Base-by-base conservation (phyloP, 2,329 filamentous ascomycete genomes). In the Aciculosporium take region DNA sequence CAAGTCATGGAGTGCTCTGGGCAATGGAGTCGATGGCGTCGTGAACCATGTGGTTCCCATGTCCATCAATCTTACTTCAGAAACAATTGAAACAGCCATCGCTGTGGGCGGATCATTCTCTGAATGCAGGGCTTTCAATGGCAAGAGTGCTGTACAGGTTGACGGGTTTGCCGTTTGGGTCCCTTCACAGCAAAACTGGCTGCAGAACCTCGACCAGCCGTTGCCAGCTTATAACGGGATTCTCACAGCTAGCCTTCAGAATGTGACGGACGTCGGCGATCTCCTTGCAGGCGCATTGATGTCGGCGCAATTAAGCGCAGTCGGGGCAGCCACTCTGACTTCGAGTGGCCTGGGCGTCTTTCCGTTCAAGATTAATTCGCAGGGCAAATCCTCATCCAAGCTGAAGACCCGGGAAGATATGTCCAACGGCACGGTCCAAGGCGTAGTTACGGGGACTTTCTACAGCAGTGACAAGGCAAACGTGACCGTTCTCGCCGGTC, bases 111-210 rank as follows among this genome's bases (percentile, higher is more conserved):
- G 91, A 5, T 69, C 76, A 45, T 98, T 98, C 58, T 71, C 74
- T 13, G 67, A 77, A 41, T 76, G 94, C 46, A 71, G 80, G 23
- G 73, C 71, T 0, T 89, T 86, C 51, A 76, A 66, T 28, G 67
- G 68, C 48, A 79, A 79, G 49, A 59, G 69, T 6, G 72, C 76
- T 8, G 69, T 79, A 23, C 53, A 71, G 7, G 82, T 79, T 1
- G 62, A 76, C 39, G 87, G 88, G 2, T 86, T 98, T 53, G 89
- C 86, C 12, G 69, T 96, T 29, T 98, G 91, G 91, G 81, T 96
- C 7, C 84, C 84, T 3, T 93, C 87, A 3, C 69, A 73, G 46
- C 72, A 70, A 44, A 91, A 91, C 56, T 98, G 91, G 91, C 68
- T 98, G 13, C 77, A 86, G 55, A 91, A 93, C 50, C 64, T 95